A percentile compares a stretch with the other conserved stretches of the same genome.
These are phyloP conservation scores for Apophysomyces sp. DNA, from an alignment of 371 early-diverging fungal genomes.

Conservation along the genomic window DNA sequence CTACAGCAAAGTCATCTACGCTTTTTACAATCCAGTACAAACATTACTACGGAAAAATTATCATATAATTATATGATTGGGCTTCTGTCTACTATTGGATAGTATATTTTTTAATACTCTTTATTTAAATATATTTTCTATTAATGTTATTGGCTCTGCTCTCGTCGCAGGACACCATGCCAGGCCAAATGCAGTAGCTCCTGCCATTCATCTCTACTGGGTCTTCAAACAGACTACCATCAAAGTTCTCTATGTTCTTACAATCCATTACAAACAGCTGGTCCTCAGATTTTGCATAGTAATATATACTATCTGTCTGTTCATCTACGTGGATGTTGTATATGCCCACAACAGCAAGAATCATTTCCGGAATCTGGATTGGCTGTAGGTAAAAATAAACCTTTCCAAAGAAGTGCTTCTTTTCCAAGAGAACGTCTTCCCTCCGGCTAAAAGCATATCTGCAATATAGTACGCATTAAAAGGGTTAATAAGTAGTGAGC, in stretches of 20 bases:
- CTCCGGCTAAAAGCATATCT: neutral
- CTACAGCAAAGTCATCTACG: too few species aligned
- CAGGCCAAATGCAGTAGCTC: too few species aligned
- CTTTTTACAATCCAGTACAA: too few species aligned
- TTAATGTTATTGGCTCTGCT: too few species aligned
- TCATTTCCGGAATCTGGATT: neutral
- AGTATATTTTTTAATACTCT: too few species aligned
- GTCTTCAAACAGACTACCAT: neutral
- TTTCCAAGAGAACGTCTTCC: neutral
- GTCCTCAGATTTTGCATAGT: neutral
- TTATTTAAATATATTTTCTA: too few species aligned
- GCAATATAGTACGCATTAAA: neutral
- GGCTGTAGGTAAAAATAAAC: neutral
- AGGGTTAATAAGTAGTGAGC: neutral
- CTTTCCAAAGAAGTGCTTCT: neutral
- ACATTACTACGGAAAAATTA: too few species aligned
- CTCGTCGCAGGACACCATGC: neutral
- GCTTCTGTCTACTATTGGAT: too few species aligned
- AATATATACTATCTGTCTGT: too few species aligned
- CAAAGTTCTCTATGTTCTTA: neutral
- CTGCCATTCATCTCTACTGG: neutral
- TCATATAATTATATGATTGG: too few species aligned
- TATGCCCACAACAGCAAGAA: neutral
- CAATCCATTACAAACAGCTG: neutral
- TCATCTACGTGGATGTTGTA: neutral